phyloP scores from a whole-genome alignment of 805 yeast genomes.

The Millerozyma miso region DNA sequence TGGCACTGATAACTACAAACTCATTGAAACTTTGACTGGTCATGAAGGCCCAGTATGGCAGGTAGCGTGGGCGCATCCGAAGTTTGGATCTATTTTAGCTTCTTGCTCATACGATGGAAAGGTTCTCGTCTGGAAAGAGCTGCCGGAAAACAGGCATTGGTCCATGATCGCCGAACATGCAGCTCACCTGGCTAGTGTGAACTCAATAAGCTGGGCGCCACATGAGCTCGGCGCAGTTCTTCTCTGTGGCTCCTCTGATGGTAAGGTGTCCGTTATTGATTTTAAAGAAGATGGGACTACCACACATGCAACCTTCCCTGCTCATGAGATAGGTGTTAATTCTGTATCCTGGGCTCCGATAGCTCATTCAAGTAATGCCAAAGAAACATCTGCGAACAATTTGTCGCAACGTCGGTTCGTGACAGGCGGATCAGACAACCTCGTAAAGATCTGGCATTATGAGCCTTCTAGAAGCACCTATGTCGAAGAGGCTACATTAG shows the following conservation, averaged over 20 bases:
- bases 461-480: conserved; percentile 55
- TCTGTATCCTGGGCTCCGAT: conserved; percentile 94
- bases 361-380: conserved; percentile 25
- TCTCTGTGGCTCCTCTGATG: conserved; percentile 90
- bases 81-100: conserved; percentile 91
- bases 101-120: conserved; percentile 95
- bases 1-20: conserved; percentile 70
- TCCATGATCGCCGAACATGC: conserved; percentile 79
- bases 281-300: conserved; percentile 86
- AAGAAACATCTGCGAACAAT: conserved; percentile 11
- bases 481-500: conserved; percentile 68
- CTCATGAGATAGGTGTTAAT: conserved; percentile 92
- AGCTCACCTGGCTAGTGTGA: conserved; percentile 90
- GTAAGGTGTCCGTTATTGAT: conserved; percentile 84
- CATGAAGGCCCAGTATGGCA: conserved; percentile 99
- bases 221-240: conserved; percentile 93
- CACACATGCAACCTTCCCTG: conserved; percentile 58
- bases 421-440: conserved; percentile 92
- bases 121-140: conserved; percentile 90
- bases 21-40: conserved; percentile 80
- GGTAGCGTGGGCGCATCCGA: conserved; percentile 98
- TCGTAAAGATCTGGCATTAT: conserved; percentile 85
- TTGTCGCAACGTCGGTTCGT: conserved; percentile 69
- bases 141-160: conserved; percentile 78
- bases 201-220: conserved; percentile 95